Base-by-base conservation (phyloP, 176 grass and related monocot genomes). In the Carex parvula region DNA sequence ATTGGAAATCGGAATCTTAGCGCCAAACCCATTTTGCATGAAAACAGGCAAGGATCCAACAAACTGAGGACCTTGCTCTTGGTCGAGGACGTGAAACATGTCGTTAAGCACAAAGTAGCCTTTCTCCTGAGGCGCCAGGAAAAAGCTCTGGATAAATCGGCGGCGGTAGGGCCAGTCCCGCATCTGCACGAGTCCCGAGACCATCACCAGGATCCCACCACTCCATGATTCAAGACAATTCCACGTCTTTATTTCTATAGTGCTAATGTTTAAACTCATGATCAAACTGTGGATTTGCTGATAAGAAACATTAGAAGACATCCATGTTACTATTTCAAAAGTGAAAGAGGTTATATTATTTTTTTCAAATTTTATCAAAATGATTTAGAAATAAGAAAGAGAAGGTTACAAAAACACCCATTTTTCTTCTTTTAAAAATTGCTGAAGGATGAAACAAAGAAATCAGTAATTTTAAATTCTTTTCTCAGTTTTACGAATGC, bases 21-120 rank as follows among this genome's bases (percentile, higher is more conserved):
- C 46, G 11, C 24, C 26, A 57, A 78, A 84, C 82, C 89, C 58
- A 63, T 92, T 92, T 32, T 84, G 79, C 86, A 91, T 92, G 9
- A 85, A 98, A 42, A 71, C 83, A n/a, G 92, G 88, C 48, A 83
- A 86, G 21, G 86, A 39, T 22, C 86, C 81, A 50, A 85, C 26
- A 8, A 84, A 87, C 16, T 94, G 93, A 74, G 91, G 83, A 52
- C 63, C 78, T 64, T 95, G 89, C 80, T 99, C 97, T 88, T 94
- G 86, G 77, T 99, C 93, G 72, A 99, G 91, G 14, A 96, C 90
- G 56, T 99, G 93, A 67, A 95, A 93, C 79, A 95, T 92, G 89
- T 99, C 97, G 57, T 92, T 99, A 60, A 99, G 93, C 68, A 99
- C 91, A 92, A 94, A 99, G 82, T 92, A 99, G 30, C 97, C 97